These are phyloP conservation scores for Alopecurus myosuroides DNA, from an alignment of 176 grass and related monocot genomes.

Conservation along the genomic window DNA sequence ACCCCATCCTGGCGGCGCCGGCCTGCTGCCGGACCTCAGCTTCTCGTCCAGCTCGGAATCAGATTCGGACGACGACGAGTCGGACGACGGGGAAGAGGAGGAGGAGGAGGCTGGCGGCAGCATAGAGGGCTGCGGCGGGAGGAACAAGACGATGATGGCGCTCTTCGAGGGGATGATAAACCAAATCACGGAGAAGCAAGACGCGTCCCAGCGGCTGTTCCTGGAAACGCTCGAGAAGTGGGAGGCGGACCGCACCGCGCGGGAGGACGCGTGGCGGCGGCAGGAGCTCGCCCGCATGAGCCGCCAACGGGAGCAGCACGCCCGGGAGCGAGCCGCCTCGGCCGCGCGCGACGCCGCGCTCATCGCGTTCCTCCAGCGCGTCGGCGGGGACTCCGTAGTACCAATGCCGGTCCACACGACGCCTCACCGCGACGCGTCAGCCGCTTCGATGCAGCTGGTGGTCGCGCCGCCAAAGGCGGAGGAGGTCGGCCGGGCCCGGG, in stretches of 20 bases:
- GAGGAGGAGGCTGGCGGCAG: constrained; percentile 33
- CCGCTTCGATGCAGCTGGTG: background rate
- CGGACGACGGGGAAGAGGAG: constrained; percentile 8
- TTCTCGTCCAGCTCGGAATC: constrained; percentile 56
- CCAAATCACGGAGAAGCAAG: constrained; percentile 75
- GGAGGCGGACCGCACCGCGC: constrained; percentile 66
- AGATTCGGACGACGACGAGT: constrained; percentile 29
- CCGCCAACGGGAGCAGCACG: constrained; percentile 59
- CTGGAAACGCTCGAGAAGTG: constrained; percentile 65
- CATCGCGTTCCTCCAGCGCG: constrained; percentile 72
- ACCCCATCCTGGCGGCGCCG: background rate
- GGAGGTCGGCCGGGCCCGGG: background rate
- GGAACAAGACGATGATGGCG: constrained; percentile 51
- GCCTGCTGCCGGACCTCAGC: constrained; percentile 43
- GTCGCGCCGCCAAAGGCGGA: background rate
- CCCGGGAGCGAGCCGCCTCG: constrained; percentile 60
- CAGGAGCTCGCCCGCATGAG: constrained; percentile 67
- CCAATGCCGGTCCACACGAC: background rate
- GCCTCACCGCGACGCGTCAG: background rate
- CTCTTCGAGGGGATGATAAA: constrained; percentile 67
- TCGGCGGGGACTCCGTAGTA: constrained; percentile 33
- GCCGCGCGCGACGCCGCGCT: constrained; percentile 70
- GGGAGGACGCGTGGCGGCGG: constrained; percentile 75
- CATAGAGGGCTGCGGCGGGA: background rate
- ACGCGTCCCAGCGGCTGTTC: constrained; percentile 65